These are phyloP conservation scores for Aspergillus neotritici DNA, from an alignment of 2,329 filamentous ascomycete genomes.

Conservation along the genomic window DNA sequence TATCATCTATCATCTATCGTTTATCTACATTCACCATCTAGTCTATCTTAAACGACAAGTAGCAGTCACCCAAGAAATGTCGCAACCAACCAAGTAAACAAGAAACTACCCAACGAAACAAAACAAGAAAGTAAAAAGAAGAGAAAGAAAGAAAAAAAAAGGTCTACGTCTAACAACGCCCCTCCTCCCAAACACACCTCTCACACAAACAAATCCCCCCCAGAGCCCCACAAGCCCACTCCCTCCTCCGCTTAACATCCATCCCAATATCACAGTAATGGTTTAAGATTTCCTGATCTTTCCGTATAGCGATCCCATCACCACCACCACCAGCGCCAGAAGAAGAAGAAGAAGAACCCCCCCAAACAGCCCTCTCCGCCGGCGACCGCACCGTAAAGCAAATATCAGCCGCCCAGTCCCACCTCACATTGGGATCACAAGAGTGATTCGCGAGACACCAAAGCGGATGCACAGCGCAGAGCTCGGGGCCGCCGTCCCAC, in stretches of 20 bases:
- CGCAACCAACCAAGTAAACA: too few species aligned
- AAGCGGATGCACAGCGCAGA: conserved; percentile 86
- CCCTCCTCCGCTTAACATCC: conserved; percentile 71
- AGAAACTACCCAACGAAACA: too few species aligned
- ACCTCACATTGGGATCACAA: conserved; percentile 88
- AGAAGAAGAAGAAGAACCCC: conserved; percentile 14
- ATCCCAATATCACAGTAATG: conserved; percentile 89
- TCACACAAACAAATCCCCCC: conserved; percentile 85
- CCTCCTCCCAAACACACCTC: conserved; percentile 70
- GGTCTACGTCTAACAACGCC: background rate
- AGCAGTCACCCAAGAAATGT: too few species aligned
- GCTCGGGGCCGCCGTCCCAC: conserved; percentile 76
- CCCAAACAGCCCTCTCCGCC: conserved; percentile 36
- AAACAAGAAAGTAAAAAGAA: too few species aligned
- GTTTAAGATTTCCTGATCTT: conserved; percentile 80
- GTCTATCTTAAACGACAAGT: too few species aligned
- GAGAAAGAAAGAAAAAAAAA: too few species aligned
- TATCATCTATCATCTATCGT: too few species aligned
- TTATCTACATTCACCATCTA: too few species aligned
- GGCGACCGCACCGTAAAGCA: conserved; percentile 31
- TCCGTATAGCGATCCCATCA: conserved; percentile 44
- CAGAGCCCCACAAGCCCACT: conserved; percentile 82
- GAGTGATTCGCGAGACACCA: conserved; percentile 97
- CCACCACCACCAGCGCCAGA: conserved; percentile 12
- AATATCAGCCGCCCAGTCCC: conserved; percentile 70